A percentile compares a stretch with the other conserved stretches of the same genome.
These are phyloP conservation scores for Microstroma glucosiphilum DNA, from an alignment of 1,284 basidiomycete genomes.

Conservation along the genomic window DNA sequence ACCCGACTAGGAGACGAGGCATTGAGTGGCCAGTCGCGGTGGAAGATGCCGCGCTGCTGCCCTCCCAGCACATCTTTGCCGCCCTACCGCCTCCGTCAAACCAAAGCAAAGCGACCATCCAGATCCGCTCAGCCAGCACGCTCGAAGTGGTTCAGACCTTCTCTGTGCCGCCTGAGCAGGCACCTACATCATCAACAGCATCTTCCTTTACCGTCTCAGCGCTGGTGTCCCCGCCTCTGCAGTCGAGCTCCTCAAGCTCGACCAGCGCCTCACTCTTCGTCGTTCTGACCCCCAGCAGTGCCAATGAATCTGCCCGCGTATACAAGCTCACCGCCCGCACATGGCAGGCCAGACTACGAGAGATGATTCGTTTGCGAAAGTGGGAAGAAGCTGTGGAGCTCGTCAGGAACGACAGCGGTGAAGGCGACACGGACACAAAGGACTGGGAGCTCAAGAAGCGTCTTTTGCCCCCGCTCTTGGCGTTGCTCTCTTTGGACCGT, in stretches of 20 bases:
- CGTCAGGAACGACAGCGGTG: neutral
- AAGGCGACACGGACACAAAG: conserved; percentile 6
- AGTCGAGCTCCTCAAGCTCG: conserved; percentile 27
- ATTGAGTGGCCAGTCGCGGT: conserved; percentile 75
- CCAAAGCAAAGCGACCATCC: conserved; percentile 22
- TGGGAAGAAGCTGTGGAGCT: conserved; percentile 10
- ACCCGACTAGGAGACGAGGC: conserved; percentile 58
- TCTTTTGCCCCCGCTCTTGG: neutral
- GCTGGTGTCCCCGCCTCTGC: conserved; percentile 10
- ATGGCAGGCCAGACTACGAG: conserved; percentile 4
- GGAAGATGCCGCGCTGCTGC: conserved; percentile 65
- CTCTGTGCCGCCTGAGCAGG: conserved; percentile 18
- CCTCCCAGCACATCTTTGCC: neutral
- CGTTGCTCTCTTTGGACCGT: conserved; percentile 5
- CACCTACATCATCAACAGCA: neutral
- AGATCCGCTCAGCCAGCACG: conserved; percentile 33
- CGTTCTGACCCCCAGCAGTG: conserved; percentile 54
- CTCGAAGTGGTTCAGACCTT: conserved; percentile 37
- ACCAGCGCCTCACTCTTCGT: conserved; percentile 27
- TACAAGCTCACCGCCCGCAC: neutral
- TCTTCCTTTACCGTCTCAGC: conserved; percentile 8
- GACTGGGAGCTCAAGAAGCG: no score
- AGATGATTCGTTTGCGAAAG: conserved; percentile 3
- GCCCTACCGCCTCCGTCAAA: conserved; percentile 6
- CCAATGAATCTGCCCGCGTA: conserved; percentile 55